These are phyloP conservation scores for Viola pubescens DNA, from an alignment of 441 rosid genomes.

Conservation along the genomic window DNA sequence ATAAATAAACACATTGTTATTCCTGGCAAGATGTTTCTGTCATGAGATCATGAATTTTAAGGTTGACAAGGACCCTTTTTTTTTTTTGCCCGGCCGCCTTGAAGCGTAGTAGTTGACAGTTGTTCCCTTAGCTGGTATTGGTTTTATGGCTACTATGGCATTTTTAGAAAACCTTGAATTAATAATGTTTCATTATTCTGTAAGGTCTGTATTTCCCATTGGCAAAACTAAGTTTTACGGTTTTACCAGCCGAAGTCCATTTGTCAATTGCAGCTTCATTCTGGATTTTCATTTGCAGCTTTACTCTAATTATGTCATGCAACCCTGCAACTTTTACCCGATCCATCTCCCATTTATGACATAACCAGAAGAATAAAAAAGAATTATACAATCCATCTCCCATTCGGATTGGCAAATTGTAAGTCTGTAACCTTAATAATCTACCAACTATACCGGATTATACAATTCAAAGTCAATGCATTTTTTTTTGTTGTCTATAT, in stretches of 20 bases:
- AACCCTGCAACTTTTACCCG: too few species aligned
- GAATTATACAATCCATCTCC: too few species aligned
- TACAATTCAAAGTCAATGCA: constrained; percentile 14
- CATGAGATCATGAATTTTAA: background rate
- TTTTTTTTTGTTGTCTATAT: background rate
- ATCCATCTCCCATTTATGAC: too few species aligned
- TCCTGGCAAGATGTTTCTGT: too few species aligned
- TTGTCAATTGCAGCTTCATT: background rate
- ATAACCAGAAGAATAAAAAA: too few species aligned
- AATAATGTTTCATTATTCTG: too few species aligned
- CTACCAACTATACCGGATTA: background rate
- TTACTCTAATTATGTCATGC: background rate
- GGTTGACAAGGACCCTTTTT: too few species aligned
- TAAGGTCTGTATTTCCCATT: background rate
- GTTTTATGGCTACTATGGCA: background rate
- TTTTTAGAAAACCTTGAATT: background rate
- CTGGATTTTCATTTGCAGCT: background rate
- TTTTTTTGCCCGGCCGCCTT: constrained; percentile 1
- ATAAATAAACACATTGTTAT: too few species aligned
- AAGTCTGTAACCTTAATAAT: background rate
- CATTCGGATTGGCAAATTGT: background rate
- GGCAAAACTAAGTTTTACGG: background rate
- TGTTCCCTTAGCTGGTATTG: background rate
- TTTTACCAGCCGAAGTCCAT: background rate
- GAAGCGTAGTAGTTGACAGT: background rate